Evolutionary conservation across 2,329 filamentous ascomycete species (phyloP), one percentile per base, ranked within the genome.

Genomic region (Clonostachys chloroleuca): DNA sequence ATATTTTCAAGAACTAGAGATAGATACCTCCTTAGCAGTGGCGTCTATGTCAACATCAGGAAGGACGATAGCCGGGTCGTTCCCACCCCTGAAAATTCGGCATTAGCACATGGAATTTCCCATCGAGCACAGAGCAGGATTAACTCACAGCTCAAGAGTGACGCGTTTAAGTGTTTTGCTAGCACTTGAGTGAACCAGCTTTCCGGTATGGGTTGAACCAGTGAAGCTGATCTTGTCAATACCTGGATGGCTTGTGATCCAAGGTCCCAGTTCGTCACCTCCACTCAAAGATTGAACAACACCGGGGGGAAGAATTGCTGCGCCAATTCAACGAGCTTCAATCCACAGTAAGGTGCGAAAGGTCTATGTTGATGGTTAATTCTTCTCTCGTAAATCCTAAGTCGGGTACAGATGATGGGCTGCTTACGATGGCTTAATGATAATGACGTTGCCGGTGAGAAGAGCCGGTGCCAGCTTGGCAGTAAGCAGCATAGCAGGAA

Each of bases 221-320:
- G 82, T 85, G 63, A 86, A 86, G 55, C 68, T 73, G 62, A 86
- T 76, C 69, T 82, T 85, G 51, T 74, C 70, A 47, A 84, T 73
- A 18, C 69, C 75, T 0, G 77, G 75, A 56, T 85, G 81, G 13
- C 56, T 58, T 1, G 77, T 80, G 50, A 85, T 61, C 68, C 69
- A 70, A 2, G 75, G 77, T 7, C 81, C 81, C 12, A 86, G 72
- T 43, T 71, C 65, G 52, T 84, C 80, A 48, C 79, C 77, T n/a
- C 82, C 82, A 45, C 76, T 77, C 7, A 86, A 61, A 2, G 68
- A 74, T 56, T 84, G 80, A 4, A 85, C 54, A 18, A 86, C 78
- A 39, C 81, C 81, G 1, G 77, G 74, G 80, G 80, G 47, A 34
- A 64, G 62, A 83, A 67, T 18, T 72, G 59, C 48, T 77, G 70